Evolutionary conservation across 140 eudicot species (phyloP).

Genomic region (Erigeron philadelphicus): DNA sequence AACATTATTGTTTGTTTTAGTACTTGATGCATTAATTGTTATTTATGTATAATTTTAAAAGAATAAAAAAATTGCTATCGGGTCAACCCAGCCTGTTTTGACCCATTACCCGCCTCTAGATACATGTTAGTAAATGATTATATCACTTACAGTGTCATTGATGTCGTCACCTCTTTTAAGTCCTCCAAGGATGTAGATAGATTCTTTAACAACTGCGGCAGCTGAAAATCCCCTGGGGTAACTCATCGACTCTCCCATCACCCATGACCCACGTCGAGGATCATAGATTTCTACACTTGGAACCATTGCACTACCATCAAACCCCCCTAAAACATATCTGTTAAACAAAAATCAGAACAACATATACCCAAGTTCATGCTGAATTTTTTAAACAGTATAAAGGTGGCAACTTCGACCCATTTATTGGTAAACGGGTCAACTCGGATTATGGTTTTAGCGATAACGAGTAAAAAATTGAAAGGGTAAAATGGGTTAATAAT

Average conservation of each 20-base stretch:
- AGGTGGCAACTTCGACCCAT: neutral
- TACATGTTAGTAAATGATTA: neutral
- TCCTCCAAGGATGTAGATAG: constrained; percentile 69
- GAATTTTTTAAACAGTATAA: neutral
- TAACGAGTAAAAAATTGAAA: neutral
- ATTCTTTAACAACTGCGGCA: constrained; percentile 46
- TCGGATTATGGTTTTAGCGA: neutral
- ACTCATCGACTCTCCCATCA: constrained; percentile 62
- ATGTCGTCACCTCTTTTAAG: constrained; percentile 34
- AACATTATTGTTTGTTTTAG: neutral
- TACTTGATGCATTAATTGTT: neutral
- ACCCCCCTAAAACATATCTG: constrained; percentile 80
- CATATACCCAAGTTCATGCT: neutral
- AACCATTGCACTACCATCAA: constrained; percentile 56
- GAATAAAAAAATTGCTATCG: neutral
- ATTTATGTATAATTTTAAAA: neutral
- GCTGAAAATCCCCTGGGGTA: constrained; percentile 54
- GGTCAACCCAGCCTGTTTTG: neutral
- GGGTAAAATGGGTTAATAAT: neutral
- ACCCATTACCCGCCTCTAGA: neutral
- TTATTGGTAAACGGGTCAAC: neutral
- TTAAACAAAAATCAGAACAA: constrained; percentile 5
- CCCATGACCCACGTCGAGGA: constrained; percentile 70
- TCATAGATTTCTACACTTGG: constrained; percentile 60
- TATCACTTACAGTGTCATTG: constrained; percentile 42